Evolutionary conservation across 202 grass and related monocot species (phyloP).

Genomic region (Eragrostis tef): DNA sequence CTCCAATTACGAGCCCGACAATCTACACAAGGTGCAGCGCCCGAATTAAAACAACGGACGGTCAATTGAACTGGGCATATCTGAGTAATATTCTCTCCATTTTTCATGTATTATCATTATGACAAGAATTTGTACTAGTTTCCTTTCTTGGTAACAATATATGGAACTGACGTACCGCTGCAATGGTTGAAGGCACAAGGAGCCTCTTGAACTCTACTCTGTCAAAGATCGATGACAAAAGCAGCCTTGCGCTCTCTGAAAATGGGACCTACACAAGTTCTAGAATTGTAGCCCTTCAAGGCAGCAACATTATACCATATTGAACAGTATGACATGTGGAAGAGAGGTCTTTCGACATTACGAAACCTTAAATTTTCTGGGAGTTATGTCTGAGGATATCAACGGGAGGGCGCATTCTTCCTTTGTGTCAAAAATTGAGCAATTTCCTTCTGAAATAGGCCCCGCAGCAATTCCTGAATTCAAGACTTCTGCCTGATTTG

Average conservation of each 20-base stretch:
- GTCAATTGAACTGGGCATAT: too few relatives aligned
- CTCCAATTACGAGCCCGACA: conserved; percentile 78
- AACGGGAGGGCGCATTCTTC: conserved; percentile 50
- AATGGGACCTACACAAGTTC: conserved; percentile 42
- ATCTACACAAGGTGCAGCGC: conserved; percentile 55
- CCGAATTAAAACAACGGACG: too few relatives aligned
- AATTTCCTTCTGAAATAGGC: conserved; percentile 29
- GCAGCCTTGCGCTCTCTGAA: conserved; percentile 38
- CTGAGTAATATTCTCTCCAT: too few relatives aligned
- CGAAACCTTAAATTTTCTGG: conserved; percentile 43
- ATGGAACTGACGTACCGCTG: conserved; percentile 57
- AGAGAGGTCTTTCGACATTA: not conserved
- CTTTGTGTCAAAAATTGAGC: not conserved
- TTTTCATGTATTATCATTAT: too few relatives aligned
- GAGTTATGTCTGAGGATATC: conserved; percentile 17
- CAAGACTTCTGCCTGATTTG: conserved; percentile 44
- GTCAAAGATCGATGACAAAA: conserved; percentile 36
- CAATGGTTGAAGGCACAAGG: conserved; percentile 76
- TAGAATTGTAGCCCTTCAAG: conserved; percentile 3
- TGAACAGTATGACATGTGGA: not conserved
- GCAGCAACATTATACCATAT: not conserved
- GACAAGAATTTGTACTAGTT: too few relatives aligned
- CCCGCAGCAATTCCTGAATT: conserved; percentile 18
- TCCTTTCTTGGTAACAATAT: too few relatives aligned
- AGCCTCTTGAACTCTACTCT: conserved; percentile 69